Conservation (phyloP, 495 filamentous ascomycete species). For the Aspergillus carlsbadensis region DNA sequence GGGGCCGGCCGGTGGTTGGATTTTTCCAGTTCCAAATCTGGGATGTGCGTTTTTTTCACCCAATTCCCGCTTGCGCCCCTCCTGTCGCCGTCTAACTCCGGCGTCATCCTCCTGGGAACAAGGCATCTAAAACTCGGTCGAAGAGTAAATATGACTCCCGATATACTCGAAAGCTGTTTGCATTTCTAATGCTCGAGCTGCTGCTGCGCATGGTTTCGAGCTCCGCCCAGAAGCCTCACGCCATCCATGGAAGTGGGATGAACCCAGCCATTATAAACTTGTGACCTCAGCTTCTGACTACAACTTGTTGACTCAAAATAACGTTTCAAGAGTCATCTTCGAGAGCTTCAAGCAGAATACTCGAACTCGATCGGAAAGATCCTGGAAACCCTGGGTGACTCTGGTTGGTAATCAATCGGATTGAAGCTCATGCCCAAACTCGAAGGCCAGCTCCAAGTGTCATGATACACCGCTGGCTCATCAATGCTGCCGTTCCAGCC, state of each 20-base stretch:
- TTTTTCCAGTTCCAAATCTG: slow-evolving; percentile 33
- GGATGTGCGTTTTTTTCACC: slow-evolving; percentile 30
- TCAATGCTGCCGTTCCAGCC: not conserved
- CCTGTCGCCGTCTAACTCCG: slow-evolving; percentile 19
- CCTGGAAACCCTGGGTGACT: not conserved
- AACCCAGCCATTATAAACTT: too few relatives aligned
- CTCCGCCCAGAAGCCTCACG: not conserved
- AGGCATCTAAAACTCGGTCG: not conserved
- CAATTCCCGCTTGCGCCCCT: slow-evolving; percentile 23
- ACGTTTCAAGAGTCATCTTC: not conserved
- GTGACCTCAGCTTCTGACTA: too few relatives aligned
- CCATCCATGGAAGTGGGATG: too few relatives aligned
- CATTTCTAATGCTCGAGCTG: too few relatives aligned
- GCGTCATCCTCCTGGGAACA: not conserved
- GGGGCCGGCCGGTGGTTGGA: slow-evolving; percentile 13
- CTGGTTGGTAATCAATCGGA: slow-evolving; percentile 4
- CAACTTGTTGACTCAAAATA: not conserved
- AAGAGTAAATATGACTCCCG: not conserved
- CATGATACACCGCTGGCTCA: not conserved
- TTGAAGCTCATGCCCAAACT: not conserved
- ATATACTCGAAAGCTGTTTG: not conserved
- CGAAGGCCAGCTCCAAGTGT: not conserved
- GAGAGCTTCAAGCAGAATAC: too few relatives aligned
- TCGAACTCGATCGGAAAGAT: too few relatives aligned
- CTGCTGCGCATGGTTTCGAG: not conserved